Conservation (phyloP, 2,329 filamentous ascomycete genomes). For the Talaromyces sp. region DNA sequence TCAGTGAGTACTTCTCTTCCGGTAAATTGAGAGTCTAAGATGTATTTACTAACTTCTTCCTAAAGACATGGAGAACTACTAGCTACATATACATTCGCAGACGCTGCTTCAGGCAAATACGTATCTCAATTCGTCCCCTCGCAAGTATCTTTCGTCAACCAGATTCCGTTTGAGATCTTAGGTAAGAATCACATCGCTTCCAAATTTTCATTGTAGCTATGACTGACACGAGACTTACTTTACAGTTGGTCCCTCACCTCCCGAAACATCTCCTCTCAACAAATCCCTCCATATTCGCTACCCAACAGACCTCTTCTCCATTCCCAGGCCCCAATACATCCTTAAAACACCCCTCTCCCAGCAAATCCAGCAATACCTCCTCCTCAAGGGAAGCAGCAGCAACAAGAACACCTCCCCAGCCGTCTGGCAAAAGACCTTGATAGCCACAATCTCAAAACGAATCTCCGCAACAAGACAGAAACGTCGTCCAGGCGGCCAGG, state of each 20-base stretch:
- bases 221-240: neutral
- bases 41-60: neutral
- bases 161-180: slow-evolving; percentile 55
- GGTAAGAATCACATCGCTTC: slow-evolving; percentile 25
- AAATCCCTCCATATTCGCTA: slow-evolving; percentile 39
- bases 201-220: neutral
- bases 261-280: slow-evolving; percentile 37
- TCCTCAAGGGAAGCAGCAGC: neutral
- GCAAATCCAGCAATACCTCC: neutral
- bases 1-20: slow-evolving; percentile 22
- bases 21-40: neutral
- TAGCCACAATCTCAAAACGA: neutral
- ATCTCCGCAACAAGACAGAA: slow-evolving; percentile 19
- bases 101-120: slow-evolving; percentile 54
- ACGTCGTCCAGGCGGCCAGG: slow-evolving; percentile 26
- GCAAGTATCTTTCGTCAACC: slow-evolving; percentile 54
- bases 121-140: slow-evolving; percentile 55
- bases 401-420: neutral
- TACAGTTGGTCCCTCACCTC: slow-evolving; percentile 4
- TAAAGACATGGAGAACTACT: slow-evolving; percentile 34
- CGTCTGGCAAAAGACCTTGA: neutral
- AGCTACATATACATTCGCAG: slow-evolving; percentile 54
- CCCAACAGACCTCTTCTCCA: slow-evolving; percentile 43
- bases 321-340: slow-evolving; percentile 45
- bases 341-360: slow-evolving; percentile 21